Evolutionary conservation across 345 rosid species (phyloP).

Genomic region (Microthlaspi erraticum): DNA sequence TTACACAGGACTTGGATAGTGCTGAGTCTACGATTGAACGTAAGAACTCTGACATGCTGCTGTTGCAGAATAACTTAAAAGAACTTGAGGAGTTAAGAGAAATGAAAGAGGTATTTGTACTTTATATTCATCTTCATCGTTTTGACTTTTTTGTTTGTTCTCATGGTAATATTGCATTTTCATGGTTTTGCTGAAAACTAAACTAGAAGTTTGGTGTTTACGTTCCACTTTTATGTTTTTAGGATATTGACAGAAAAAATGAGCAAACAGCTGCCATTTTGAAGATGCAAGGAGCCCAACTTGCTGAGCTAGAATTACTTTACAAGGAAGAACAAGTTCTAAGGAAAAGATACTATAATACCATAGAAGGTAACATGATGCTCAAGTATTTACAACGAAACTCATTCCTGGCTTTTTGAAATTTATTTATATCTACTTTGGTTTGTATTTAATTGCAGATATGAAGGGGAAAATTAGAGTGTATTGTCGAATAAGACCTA

Average conservation of each 20-base stretch:
- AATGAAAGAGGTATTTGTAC: constrained; percentile 82
- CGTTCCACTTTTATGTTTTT: constrained; percentile 27
- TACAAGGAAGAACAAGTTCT: constrained; percentile 92
- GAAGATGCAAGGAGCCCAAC: constrained; percentile 94
- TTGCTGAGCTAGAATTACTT: constrained; percentile 81
- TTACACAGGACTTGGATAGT: constrained; percentile 56
- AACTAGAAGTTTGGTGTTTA: constrained; percentile 5
- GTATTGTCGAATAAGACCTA: constrained; percentile 84
- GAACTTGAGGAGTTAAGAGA: constrained; percentile 92
- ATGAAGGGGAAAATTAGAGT: constrained; percentile 98
- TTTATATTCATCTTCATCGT: constrained; percentile 1
- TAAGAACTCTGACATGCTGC: constrained; percentile 57
- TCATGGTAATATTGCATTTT: background rate
- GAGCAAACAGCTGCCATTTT: constrained; percentile 96
- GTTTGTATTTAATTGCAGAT: constrained; percentile 54
- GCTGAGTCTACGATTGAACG: constrained; percentile 60
- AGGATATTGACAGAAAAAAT: constrained; percentile 98
- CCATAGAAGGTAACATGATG: constrained; percentile 74
- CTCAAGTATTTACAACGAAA: constrained; percentile 7
- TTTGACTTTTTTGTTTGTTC: constrained; percentile 5
- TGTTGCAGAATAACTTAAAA: constrained; percentile 70
- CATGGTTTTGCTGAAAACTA: background rate
- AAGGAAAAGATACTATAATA: constrained; percentile 87
- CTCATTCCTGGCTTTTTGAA: background rate
- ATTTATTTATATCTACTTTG: background rate